Evolutionary conservation across 2,329 filamentous ascomycete genomes (phyloP), one percentile per base, ranked within the genome.

Genomic region (Aspergillus sp.): DNA sequence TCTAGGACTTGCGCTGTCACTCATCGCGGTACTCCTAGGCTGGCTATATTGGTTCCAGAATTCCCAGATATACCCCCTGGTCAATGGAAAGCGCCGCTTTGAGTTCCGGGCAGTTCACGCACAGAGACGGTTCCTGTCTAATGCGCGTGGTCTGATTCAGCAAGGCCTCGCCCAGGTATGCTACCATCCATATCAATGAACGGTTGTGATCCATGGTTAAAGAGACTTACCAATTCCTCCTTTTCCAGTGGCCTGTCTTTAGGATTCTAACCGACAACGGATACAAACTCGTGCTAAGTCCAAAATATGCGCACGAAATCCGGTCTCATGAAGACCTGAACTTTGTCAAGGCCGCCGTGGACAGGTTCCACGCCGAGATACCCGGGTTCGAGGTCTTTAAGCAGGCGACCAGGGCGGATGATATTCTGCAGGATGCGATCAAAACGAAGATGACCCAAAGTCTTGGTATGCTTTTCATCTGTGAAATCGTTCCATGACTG

Each of bases 221-320:
- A 25, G 23, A 25, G 23, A 7, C 0, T 25, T 0, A 31, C 1
- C 2, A 27, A 9, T 27, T 0, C 8, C 25, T 27, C 25, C 0
- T 21, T 4, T 21, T 19, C 1, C 8, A 56, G 54, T 56, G 48
- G 47, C 40, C 47, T 2, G 48, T 25, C 2, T 56, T 56, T 14
- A 21, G 23, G 1, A 45, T 56, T 15, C 15, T 45, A 6, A 46
- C 61, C 2, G 67, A 67, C 15, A 64, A 63, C 17, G 68, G 67
- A 5, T 45, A 52, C 12, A 62, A 61, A 41, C 63, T 60, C 6
- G 43, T 69, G 2, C 59, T 70, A 1, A 49, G 55, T 3, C 58
- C 66, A 0, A 55, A 62, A 9, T 69, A 67, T 33, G 63, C 62
- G 1, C 55, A 62, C 8, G 68, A 70, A 12, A 55, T 70, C n/a